Base-by-base conservation (phyloP, 2,329 filamentous ascomycete genomes). In the Parastagonospora avenae region DNA sequence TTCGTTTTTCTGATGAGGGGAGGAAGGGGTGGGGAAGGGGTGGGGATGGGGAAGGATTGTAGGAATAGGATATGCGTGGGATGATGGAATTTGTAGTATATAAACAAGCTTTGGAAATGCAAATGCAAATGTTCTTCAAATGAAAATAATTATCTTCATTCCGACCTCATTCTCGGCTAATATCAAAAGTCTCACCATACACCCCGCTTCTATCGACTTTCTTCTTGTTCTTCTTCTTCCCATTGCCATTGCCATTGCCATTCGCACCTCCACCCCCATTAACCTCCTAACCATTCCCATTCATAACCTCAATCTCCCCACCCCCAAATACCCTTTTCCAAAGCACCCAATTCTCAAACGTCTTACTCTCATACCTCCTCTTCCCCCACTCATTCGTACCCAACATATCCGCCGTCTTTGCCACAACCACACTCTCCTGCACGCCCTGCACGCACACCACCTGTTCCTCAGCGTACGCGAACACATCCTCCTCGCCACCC, bases 291-390 rank as follows among this genome's bases (percentile, higher is more conserved):
- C 30, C 41, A 43, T 27, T 24, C 30, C 41, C 15, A 33, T 28
- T 19, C 40, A n/a, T 11, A 16, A 11, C n/a, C 41, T 7, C 9
- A 15, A 6, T 12, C 28, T 28, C 12, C 37, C 11, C 38, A 39
- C 39, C 12, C 31, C 61, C 64, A 60, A 70, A 68, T 2, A 70
- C 62, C 35, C 54, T 48, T 46, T 50, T 60, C 67, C 67, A 70
- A 24, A 71, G 38, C 42, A 52, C 30, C 45, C 59, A 69, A 7
- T 49, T 65, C 54, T 72, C 63, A 38, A 52, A 63, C 0, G 62
- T 70, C 43, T 51, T 53, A 53, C 68, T 72, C n/a, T 61, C 59
- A 59, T 74, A 74, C 44, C 70, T 48, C 29, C 41, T 42, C 32
- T 54, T 53, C 0, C 54, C 58, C 45, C 47, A 56, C 44, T 62